Conservation (phyloP, 2,329 filamentous ascomycete species). For the Zopfia rhizophila region DNA sequence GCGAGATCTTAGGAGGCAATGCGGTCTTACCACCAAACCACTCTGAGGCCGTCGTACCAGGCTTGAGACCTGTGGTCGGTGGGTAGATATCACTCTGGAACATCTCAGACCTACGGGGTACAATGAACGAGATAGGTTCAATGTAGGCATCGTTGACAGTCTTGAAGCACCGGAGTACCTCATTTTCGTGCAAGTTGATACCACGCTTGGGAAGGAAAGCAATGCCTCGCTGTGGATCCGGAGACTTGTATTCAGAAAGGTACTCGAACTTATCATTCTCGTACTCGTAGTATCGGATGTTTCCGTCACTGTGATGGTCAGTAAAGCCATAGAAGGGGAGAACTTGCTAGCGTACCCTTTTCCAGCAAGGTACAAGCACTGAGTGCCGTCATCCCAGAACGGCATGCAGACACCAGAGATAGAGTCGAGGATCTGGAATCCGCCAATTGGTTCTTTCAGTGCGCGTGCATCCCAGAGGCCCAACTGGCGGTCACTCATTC, state of each 20-base stretch:
- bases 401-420: slow-evolving; percentile 99
- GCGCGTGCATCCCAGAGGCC: slow-evolving; percentile 94
- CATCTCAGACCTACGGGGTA: slow-evolving; percentile 89
- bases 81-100: slow-evolving; percentile 99
- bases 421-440: slow-evolving; percentile 89
- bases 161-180: slow-evolving; percentile 95
- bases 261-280: slow-evolving; percentile 99
- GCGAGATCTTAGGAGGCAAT: slow-evolving; percentile 88
- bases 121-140: slow-evolving; percentile 97
- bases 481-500: slow-evolving; percentile 97
- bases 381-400: slow-evolving; percentile 98
- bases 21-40: slow-evolving; percentile 89
- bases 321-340: not conserved
- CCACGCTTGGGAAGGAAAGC: slow-evolving; percentile 95
- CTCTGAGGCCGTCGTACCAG: slow-evolving; percentile 81
- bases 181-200: slow-evolving; percentile 95
- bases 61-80: slow-evolving; percentile 80
- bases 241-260: slow-evolving; percentile 96
- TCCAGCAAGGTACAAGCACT: slow-evolving; percentile 94
- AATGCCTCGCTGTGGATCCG: slow-evolving; percentile 91
- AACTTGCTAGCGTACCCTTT: slow-evolving; percentile 76
- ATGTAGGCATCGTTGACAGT: slow-evolving; percentile 95
- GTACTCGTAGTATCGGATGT: slow-evolving; percentile 99
- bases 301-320: slow-evolving; percentile 77
- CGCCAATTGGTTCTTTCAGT: slow-evolving; percentile 82